Evolutionary conservation across 2,329 filamentous ascomycete species (phyloP), one percentile per base, ranked within the genome.

Genomic region (Esteya vermicola): DNA sequence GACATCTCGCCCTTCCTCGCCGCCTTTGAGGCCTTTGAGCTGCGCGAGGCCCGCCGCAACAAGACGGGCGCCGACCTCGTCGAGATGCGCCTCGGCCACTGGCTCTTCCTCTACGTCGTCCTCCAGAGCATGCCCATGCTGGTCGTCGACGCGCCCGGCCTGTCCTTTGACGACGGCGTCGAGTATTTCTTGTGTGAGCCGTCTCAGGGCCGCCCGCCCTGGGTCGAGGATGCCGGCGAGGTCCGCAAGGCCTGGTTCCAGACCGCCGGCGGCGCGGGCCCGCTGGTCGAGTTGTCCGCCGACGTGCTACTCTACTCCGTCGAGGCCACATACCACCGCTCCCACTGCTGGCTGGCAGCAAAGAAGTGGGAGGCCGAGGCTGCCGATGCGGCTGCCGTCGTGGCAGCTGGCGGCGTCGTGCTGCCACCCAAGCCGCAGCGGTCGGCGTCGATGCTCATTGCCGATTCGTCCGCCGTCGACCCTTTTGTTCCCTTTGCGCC

Each of bases 161-260:
- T 88, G 33, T 70, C 69, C 40, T 78, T 70, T 54, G 80, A 75
- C 0, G 73, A 85, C 38, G 78, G 72, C 2, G 80, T 85, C 3
- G 84, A 89, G 55, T 85, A 89, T 59, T 91, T 89, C 62, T 64
- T 89, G 22, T 88, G 83, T 56, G 70, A 85, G 53, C 75, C 81
- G 4, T 78, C 82, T 0, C 72, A 81, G 51, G 79, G 78, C 16
- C 77, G 78, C 40, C 67, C 75, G 0, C 83, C 84, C 1, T 91
- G 84, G 84, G 65, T 78, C 34, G 72, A 75, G 40, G 79, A 81
- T 39, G 72, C 73, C 28, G 65, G 68, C 26, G 63, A 74, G 36
- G 70, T 79, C 13, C 70, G 72, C 49, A 77, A 76, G 61, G 75
- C 76, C 51, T 85, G 81, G 81, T 85, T 83, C 56, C 74, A 81